Evolutionary conservation across 2,329 filamentous ascomycete species (phyloP).

Genomic region (Colletotrichum orchidophilum): DNA sequence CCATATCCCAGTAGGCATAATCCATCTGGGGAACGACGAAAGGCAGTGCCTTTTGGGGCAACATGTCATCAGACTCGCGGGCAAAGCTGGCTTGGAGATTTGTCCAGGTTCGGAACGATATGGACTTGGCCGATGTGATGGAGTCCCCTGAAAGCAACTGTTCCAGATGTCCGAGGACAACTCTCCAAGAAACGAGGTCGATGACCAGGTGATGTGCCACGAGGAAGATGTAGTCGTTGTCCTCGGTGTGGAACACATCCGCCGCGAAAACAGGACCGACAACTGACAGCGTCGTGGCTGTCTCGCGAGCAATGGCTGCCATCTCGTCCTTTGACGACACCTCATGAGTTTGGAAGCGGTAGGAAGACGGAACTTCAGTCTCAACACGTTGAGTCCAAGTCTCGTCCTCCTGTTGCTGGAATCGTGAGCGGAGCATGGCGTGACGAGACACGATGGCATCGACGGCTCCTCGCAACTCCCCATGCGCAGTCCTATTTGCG

Average conservation of each 20-base stretch:
- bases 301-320: neutral
- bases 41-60: slow-evolving; percentile 1
- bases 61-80: too few relatives aligned
- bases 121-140: neutral
- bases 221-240: neutral
- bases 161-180: slow-evolving; percentile 33
- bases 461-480: neutral
- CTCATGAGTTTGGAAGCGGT: too few relatives aligned
- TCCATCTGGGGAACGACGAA: slow-evolving; percentile 24
- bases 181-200: slow-evolving; percentile 62
- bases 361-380: too few relatives aligned
- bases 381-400: too few relatives aligned
- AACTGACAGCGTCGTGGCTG: neutral
- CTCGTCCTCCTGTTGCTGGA: too few relatives aligned
- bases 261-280: neutral
- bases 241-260: neutral
- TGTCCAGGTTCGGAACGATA: too few relatives aligned
- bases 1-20: slow-evolving; percentile 37
- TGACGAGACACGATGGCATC: neutral
- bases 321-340: neutral
- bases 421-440: neutral
- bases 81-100: too few relatives aligned
- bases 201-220: slow-evolving; percentile 37
- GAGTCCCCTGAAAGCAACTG: neutral
- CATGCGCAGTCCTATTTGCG: too few relatives aligned